A percentile compares a stretch with the other conserved stretches of the same genome.
These are phyloP conservation scores for Botryosphaeria dothidea DNA, from an alignment of 2,329 filamentous ascomycete species.

Conservation along the genomic window DNA sequence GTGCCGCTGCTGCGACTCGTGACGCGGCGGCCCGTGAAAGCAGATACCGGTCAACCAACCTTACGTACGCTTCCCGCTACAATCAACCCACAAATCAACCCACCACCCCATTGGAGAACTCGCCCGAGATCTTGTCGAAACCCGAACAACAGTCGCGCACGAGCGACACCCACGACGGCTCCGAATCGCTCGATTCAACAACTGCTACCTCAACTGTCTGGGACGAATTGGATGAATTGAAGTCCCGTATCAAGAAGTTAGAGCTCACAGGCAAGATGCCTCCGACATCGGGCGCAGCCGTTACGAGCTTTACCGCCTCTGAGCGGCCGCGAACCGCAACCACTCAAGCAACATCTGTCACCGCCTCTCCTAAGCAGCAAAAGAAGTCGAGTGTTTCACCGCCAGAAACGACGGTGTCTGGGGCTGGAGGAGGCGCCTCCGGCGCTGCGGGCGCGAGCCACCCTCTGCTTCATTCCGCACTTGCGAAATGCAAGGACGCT, in stretches of 20 bases:
- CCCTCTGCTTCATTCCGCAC: slow-evolving; percentile 76
- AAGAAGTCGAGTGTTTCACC: slow-evolving; percentile 52
- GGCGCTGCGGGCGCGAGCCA: slow-evolving; percentile 59
- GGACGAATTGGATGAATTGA: slow-evolving; percentile 95
- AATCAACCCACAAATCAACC: slow-evolving; percentile 24
- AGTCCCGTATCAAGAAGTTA: slow-evolving; percentile 86
- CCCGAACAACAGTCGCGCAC: slow-evolving; percentile 9
- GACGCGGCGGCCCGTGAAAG: slow-evolving; percentile 31
- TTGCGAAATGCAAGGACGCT: slow-evolving; percentile 73
- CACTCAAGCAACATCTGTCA: slow-evolving; percentile 67
- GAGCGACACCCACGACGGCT: slow-evolving; percentile 39
- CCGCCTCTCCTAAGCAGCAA: slow-evolving; percentile 75
- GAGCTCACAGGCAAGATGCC: slow-evolving; percentile 89
- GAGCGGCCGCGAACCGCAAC: slow-evolving; percentile 83
- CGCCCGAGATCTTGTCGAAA: slow-evolving; percentile 13
- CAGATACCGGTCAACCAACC: slow-evolving; percentile 13
- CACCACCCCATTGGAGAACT: slow-evolving; percentile 21
- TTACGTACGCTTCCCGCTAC: slow-evolving; percentile 14
- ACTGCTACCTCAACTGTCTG: slow-evolving; percentile 91
- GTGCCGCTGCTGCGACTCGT: slow-evolving; percentile 25
- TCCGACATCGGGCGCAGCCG: slow-evolving; percentile 75
- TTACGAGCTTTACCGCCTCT: slow-evolving; percentile 43
- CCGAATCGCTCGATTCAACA: slow-evolving; percentile 85
- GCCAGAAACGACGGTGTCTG: slow-evolving; percentile 41
- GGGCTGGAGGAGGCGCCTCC: slow-evolving; percentile 53